These are phyloP conservation scores for Oenanthe sinensis DNA, from an alignment of 129 eudicot species.

Conservation along the genomic window DNA sequence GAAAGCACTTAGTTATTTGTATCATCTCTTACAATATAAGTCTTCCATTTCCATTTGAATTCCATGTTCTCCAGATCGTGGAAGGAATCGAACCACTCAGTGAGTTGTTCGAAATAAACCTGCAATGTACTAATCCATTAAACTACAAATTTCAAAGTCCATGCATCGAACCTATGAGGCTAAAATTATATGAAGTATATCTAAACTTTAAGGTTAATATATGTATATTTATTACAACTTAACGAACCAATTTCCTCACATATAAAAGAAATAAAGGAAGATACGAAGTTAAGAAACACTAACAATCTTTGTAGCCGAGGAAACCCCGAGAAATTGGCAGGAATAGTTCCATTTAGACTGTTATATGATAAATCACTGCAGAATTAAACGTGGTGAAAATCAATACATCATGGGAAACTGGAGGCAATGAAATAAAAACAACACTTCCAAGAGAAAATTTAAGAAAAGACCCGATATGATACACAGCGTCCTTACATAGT, in stretches of 20 bases:
- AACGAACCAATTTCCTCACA: neutral
- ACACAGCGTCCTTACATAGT: constrained; percentile 42
- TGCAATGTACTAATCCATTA: constrained; percentile 26
- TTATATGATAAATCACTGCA: constrained; percentile 73
- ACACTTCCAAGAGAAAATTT: neutral
- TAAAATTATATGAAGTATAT: neutral
- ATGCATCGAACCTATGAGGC: neutral
- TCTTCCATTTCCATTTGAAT: constrained; percentile 29
- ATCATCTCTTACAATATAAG: constrained; percentile 52
- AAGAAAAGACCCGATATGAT: neutral
- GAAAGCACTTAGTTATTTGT: neutral
- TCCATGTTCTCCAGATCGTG: constrained; percentile 62
- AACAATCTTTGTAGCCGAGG: constrained; percentile 73
- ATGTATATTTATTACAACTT: neutral
- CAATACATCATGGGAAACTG: neutral
- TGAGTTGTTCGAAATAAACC: constrained; percentile 60
- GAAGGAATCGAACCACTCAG: constrained; percentile 73
- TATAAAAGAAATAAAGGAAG: neutral
- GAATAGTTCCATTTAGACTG: constrained; percentile 59
- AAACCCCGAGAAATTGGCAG: constrained; percentile 57
- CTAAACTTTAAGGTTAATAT: neutral
- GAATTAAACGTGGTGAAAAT: constrained; percentile 4
- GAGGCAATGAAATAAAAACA: neutral
- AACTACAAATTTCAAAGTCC: constrained; percentile 8
- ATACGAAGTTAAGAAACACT: constrained; percentile 25